These are phyloP conservation scores for Colletotrichum echinochloae DNA, from an alignment of 2,329 filamentous ascomycete species.

Conservation along the genomic window DNA sequence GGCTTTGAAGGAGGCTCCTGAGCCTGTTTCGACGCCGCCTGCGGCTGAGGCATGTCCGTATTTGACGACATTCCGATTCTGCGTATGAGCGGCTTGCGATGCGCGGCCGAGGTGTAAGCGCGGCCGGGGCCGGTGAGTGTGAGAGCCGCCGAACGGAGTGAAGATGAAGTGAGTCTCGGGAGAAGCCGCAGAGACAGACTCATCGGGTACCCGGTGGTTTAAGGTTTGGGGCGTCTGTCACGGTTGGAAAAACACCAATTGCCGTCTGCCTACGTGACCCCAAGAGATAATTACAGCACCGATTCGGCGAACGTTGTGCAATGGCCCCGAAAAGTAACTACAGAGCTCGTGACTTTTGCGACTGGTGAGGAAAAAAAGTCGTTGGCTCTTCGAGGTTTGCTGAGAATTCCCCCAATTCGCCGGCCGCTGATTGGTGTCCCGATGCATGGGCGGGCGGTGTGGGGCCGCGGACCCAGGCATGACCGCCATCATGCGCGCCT, in stretches of 20 bases:
- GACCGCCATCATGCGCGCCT: slow-evolving; percentile 33
- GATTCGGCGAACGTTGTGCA: neutral
- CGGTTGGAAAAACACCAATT: neutral
- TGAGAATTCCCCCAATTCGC: slow-evolving; percentile 40
- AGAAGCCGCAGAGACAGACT: slow-evolving; percentile 36
- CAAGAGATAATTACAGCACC: neutral
- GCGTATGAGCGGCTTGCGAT: neutral
- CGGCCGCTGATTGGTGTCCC: slow-evolving; percentile 24
- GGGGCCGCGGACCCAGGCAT: slow-evolving; percentile 17
- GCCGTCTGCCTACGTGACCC: neutral
- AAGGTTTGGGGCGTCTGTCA: neutral
- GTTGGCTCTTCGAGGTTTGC: slow-evolving; percentile 34
- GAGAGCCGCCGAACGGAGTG: slow-evolving; percentile 22
- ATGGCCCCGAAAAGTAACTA: neutral
- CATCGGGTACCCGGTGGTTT: slow-evolving; percentile 6
- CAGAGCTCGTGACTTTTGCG: slow-evolving; percentile 34
- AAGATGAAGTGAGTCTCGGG: slow-evolving; percentile 37
- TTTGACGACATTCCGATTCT: slow-evolving; percentile 24
- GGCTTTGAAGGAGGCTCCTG: slow-evolving; percentile 26
- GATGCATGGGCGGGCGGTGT: neutral
- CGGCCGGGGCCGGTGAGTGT: slow-evolving; percentile 12
- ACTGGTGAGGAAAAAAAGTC: slow-evolving; percentile 35
- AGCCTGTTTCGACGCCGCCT: slow-evolving; percentile 1
- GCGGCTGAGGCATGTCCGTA: slow-evolving; percentile 10
- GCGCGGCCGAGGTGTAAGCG: neutral